phyloP scores from a whole-genome alignment of 305 asterid species.

The Solanum hybrid region DNA sequence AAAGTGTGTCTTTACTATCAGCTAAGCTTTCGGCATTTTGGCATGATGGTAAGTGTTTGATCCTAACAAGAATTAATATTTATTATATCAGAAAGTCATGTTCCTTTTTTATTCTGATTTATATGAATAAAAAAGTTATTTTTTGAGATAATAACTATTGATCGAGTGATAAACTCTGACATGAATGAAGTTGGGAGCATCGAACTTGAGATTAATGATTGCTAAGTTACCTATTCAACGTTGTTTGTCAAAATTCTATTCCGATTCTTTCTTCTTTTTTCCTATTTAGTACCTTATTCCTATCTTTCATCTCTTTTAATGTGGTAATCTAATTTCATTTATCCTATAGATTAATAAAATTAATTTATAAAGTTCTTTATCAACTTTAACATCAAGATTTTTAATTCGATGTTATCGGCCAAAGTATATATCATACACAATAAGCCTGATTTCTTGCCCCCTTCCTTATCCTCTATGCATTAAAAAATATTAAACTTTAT shows the following conservation, averaged over 20 bases:
- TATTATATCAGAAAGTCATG: not conserved
- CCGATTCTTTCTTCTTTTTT: not conserved
- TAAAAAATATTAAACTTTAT: not conserved
- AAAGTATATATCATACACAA: not conserved
- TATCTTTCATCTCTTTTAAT: not conserved
- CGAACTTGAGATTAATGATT: not conserved
- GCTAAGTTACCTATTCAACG: not conserved
- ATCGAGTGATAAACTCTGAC: not conserved
- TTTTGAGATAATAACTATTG: not conserved
- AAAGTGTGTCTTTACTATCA: too few relatives aligned
- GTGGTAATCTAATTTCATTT: not conserved
- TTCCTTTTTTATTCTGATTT: not conserved
- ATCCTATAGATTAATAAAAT: not conserved
- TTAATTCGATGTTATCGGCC: not conserved
- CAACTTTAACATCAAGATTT: not conserved
- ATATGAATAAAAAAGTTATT: not conserved
- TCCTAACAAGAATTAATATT: not conserved
- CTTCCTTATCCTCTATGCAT: not conserved
- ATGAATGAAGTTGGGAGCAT: not conserved
- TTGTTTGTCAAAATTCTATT: not conserved
- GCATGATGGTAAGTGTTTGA: too few relatives aligned
- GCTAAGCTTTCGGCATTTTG: too few relatives aligned
- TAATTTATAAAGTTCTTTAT: not conserved
- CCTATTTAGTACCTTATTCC: not conserved
- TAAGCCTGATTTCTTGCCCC: not conserved